Base-by-base conservation (phyloP, 352 stramenopile species). In the Phytophthora pistaciae region DNA sequence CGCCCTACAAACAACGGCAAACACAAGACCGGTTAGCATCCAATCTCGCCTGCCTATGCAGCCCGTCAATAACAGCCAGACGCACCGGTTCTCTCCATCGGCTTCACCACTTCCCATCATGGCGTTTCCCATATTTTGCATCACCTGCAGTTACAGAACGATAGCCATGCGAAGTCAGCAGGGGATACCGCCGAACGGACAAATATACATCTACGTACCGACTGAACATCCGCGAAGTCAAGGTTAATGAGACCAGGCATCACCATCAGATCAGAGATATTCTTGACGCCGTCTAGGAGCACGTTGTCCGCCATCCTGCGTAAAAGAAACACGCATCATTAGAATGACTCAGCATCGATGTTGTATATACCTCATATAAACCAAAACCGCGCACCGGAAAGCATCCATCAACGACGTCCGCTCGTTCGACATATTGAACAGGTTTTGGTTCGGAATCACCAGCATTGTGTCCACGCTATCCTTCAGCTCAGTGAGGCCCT, bases 101-200 rank as follows among this genome's bases (percentile, higher is more conserved):
- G 93, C 94, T 64, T 95, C 96, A 57, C 95, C 95, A 72, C 97
- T 98, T 66, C 92, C 91, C 90, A 95, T 96, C 87, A 97, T 96
- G 55, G 89, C 89, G 40, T 93, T 94, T 55, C 89, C 89, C 87
- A 95, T 95, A 66, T 89, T 91, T 66, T 89, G 87, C 87, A 96
- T 95, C 60, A 96, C 84, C 84, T 91, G 36, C 9, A 61, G 16
- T 49, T 66, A 46, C 38, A 23, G 16, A 44, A 6, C 36, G 8
- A 46, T 23, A 42, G 54, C 23, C 49, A 60, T 56, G 36, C n/a
- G 3, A n/a, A 25, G 33, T 56, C n/a, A 56, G 14, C 48, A 59
- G 42, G 27, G 18, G 33, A 16, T 23, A 31, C n/a, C 13, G 46
- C 3, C 18, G 1, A 52, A 40, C 2, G 33, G 5, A 44, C 52